Conservation (phyloP, 2,329 filamentous ascomycete species). For the Epichloe hybrida region DNA sequence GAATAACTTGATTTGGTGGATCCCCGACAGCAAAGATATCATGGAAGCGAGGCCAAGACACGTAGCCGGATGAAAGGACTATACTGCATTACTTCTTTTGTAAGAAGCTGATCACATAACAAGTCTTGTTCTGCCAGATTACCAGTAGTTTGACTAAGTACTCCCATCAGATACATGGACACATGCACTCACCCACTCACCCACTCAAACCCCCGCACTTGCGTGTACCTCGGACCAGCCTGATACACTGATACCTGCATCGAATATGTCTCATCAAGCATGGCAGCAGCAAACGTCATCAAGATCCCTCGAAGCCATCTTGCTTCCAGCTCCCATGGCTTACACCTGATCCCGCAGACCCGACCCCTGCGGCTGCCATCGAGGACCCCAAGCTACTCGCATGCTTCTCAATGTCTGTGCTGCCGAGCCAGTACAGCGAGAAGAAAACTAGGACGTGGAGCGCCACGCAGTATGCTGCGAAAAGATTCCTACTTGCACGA, state of each 20-base stretch:
- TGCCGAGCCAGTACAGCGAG: slow-evolving; percentile 74
- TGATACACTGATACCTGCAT: neutral
- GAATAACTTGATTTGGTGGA: too few species aligned
- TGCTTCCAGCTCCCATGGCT: slow-evolving; percentile 48
- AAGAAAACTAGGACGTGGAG: slow-evolving; percentile 80
- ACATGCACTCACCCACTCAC: too few species aligned
- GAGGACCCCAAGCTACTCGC: slow-evolving; percentile 39
- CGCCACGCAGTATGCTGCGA: slow-evolving; percentile 80
- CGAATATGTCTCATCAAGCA: neutral
- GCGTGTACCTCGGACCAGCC: neutral
- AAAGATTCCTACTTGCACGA: slow-evolving; percentile 80
- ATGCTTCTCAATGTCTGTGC: slow-evolving; percentile 49
- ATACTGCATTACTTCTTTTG: neutral
- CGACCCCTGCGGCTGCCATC: slow-evolving; percentile 29
- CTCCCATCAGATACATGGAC: too few species aligned
- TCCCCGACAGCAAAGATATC: too few species aligned
- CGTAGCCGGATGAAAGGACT: neutral
- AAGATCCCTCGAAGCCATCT: slow-evolving; percentile 40
- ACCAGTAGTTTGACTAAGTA: too few species aligned
- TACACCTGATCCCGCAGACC: slow-evolving; percentile 24
- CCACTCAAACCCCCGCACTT: too few species aligned
- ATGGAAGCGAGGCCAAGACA: neutral
- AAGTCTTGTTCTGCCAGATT: neutral
- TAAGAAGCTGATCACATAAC: neutral
- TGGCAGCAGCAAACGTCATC: neutral